phyloP scores from a whole-genome alignment of 441 rosid genomes.

The Eutrema salsugineum region DNA sequence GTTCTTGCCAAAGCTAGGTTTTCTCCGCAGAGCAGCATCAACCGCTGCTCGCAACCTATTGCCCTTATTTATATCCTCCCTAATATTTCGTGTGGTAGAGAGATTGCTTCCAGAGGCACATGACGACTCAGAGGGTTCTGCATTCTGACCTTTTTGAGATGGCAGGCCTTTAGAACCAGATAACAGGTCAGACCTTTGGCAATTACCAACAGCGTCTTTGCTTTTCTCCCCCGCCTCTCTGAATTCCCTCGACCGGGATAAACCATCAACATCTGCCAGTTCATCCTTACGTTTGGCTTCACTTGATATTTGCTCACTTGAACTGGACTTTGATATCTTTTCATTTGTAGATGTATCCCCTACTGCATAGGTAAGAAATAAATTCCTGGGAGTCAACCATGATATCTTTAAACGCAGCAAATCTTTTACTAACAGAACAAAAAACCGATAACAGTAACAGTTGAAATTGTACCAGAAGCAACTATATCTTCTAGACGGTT shows the following conservation, averaged over 20 bases:
- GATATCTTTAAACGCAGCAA: constrained; percentile 11
- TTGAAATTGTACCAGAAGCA: constrained; percentile 53
- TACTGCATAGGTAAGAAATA: constrained; percentile 40
- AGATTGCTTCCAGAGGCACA: constrained; percentile 41
- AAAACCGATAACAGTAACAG: neutral
- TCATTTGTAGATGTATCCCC: constrained; percentile 47
- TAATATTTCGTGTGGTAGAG: constrained; percentile 40
- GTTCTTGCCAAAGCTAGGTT: constrained; percentile 67
- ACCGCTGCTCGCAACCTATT: constrained; percentile 79
- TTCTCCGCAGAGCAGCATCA: constrained; percentile 75
- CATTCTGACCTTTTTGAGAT: constrained; percentile 51
- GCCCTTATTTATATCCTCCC: constrained; percentile 48
- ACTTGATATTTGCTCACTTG: constrained; percentile 45
- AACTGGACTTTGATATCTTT: constrained; percentile 24
- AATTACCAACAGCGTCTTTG: constrained; percentile 44
- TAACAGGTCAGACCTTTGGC: constrained; percentile 34
- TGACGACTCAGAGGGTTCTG: constrained; percentile 45
- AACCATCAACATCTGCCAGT: constrained; percentile 43
- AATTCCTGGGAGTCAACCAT: neutral
- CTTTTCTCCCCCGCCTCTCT: constrained; percentile 54
- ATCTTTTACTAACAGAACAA: neutral
- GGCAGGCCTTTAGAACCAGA: constrained; percentile 33
- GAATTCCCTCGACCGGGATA: constrained; percentile 46
- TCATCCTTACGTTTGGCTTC: constrained; percentile 58
- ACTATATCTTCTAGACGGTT: constrained; percentile 49